Base-by-base conservation (phyloP, 352 stramenopile genomes). In the Phytophthora aleatoria region DNA sequence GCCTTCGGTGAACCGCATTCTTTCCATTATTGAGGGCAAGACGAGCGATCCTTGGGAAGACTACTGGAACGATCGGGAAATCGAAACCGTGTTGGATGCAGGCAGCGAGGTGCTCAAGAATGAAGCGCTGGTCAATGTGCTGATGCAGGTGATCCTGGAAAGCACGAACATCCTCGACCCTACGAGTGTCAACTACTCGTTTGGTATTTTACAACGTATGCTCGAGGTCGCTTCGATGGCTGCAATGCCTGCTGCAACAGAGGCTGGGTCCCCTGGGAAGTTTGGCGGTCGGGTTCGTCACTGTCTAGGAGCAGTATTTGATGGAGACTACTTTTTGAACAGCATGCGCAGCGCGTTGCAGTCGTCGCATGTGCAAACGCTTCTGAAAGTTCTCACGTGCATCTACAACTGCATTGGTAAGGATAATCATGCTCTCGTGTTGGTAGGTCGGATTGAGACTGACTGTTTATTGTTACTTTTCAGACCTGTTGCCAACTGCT, bases 381-480 rank as follows among this genome's bases (percentile, higher is more conserved):
- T 95, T 49, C 79, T 95, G 48, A 95, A 95, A 69, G 76, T 92
- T 48, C 77, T 95, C 16, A 93, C 87, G 16, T 95, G 87, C 57
- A 73, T 95, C 16, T 95, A 95, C 65, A 93, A 85, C 49, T 91
- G 81, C 41, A 81, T 92, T 24, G 87, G 84, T 94, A 74, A 49
- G 74, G 35, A 11, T 38, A 39, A 8, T 33, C 5, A 16, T 31
- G 13, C 3, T 49, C 16, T 45, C 24, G 13, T 43, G 6, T 36
- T 52, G 28, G 15, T 26, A 55, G 27, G 10, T 20, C 2, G 5
- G 9, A 5, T 16, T 13, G 20, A 39, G 16, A 31, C 39, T 64
- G 42, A 68, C 28, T 45, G n/a, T 13, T 62, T 56, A 4, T 51
- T 28, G 6, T 28, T 39, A 3, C 24, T 35, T 61, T 8, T 15